These are phyloP conservation scores for Tylopilus rubrobrunneus DNA, from an alignment of 768 basidiomycete genomes.

Conservation along the genomic window DNA sequence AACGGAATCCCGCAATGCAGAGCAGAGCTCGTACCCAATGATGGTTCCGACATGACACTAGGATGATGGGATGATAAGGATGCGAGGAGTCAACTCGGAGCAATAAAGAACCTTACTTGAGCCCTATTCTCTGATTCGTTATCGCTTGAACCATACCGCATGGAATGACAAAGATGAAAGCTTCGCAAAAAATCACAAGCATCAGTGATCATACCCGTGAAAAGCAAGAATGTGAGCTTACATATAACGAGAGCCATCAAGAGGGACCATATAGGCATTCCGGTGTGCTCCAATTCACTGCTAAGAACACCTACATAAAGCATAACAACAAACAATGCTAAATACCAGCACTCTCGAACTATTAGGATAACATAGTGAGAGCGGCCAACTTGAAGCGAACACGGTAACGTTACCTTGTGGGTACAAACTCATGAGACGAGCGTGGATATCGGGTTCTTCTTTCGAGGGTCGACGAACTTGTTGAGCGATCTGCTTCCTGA, in stretches of 20 bases:
- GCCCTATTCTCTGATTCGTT: constrained; percentile 74
- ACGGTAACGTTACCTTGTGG: constrained; percentile 32
- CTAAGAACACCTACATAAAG: constrained; percentile 64
- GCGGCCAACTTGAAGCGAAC: not conserved
- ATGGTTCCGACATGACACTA: constrained; percentile 73
- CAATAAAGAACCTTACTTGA: constrained; percentile 34
- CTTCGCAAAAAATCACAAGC: constrained; percentile 12
- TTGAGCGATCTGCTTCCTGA: constrained; percentile 73
- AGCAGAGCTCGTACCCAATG: constrained; percentile 43
- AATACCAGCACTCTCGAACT: constrained; percentile 88
- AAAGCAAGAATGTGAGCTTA: constrained; percentile 20
- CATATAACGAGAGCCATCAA: constrained; percentile 59
- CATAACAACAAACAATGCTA: constrained; percentile 62
- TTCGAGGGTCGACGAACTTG: constrained; percentile 65
- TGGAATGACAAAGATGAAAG: constrained; percentile 46
- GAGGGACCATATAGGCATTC: constrained; percentile 69
- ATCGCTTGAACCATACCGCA: constrained; percentile 64
- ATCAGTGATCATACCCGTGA: not conserved
- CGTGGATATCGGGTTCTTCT: constrained; percentile 84
- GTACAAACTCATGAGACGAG: constrained; percentile 77
- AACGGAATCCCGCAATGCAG: not conserved
- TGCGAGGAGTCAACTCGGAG: too few relatives aligned
- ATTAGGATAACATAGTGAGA: not conserved
- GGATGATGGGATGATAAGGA: constrained; percentile 1
- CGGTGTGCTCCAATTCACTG: constrained; percentile 71